Base-by-base conservation (phyloP, 2,329 filamentous ascomycete genomes). In the Aquanectria penicillioides region DNA sequence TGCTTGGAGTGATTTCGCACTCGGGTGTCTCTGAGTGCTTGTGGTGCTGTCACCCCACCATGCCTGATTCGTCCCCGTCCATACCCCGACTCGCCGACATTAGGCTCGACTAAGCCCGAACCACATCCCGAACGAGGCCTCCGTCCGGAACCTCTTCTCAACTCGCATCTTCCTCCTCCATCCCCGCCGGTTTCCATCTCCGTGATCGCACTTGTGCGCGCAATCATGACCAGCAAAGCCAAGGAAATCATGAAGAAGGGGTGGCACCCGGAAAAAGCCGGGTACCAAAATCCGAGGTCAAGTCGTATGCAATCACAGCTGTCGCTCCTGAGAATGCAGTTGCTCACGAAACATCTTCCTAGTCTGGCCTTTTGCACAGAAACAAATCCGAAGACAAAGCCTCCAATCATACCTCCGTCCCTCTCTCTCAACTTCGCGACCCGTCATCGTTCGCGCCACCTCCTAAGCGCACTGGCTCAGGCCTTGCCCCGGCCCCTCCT, bases 371-470 rank as follows among this genome's bases (percentile, higher is more conserved):
- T 23, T 66, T 84, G 13, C 76, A 78, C 37, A 78, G 80, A 57
- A 75, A 74, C 49, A 76, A 77, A 23, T 68, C 71, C 13, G 64
- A 70, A 2, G 57, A 66, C 23, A 67, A 73, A 13, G 44, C 59
- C 17, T 59, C 67, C 18, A 66, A 74, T 53, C 79, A 81, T 64
- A 74, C 77, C 38, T 77, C 84, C 26, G 81, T 82, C 13, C 93
- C 93, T 2, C 78, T 96, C 37, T 81, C 87, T 8, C 82, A 86
- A 4, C 82, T 97, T 25, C 88, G 87, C 72, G 93, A 97, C 71
- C 93, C 92, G 1, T 75, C 86, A 1, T 85, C 87, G 13, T 97
- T 97, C 72, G 92, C 86, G 2, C 92, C 93, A 20, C 93, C 93
- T 22, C 93, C 93, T 1, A 94, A 86, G 68, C 90, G 77, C 31